Evolutionary conservation across 2,329 filamentous ascomycete species (phyloP), one percentile per base, ranked within the genome.

Genomic region (Alternaria burnsii): DNA sequence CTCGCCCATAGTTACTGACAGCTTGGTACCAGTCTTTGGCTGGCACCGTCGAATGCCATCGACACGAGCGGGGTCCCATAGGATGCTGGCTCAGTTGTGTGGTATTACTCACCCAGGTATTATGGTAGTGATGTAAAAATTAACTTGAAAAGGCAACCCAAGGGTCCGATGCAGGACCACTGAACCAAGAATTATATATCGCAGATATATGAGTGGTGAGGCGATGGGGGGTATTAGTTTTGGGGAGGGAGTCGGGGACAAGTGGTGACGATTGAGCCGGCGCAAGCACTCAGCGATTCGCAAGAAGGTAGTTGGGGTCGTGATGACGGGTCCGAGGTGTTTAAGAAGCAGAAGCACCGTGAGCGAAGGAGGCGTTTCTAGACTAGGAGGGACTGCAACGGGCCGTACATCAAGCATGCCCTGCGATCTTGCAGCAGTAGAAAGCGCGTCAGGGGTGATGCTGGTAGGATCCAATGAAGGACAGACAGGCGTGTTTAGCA

Each of bases 351-450:
- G 61, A 46, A 62, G 66, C 61, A 71, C 69, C 42, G 63, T 58
- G 60, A 58, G 62, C 63, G 52, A 69, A 63, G 70, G 68, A 72
- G 71, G 73, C 73, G 73, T 72, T 75, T 65, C 69, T 71, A 63
- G 74, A 68, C 72, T 70, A 69, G 69, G 70, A 66, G 74, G 68
- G 67, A 73, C 75, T 78, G 76, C 76, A 78, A 77, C 76, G 76
- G 76, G 75, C 76, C 76, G 76, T 77, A 68, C 70, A 70, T 73
- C 61, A 70, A 68, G 63, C 72, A 73, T 72, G 70, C 70, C 69
- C 65, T 70, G 69, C 68, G 65, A 71, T 74, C 73, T 70, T 72
- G 69, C 71, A 71, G 57, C 57, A 61, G 63, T 58, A 70, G 68
- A 59, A 59, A 66, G 34, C 51, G 61, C 56, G 63, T 63, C 72